Evolutionary conservation across 768 basidiomycete species (phyloP).

Genomic region (Coprinopsis marcescibilis): DNA sequence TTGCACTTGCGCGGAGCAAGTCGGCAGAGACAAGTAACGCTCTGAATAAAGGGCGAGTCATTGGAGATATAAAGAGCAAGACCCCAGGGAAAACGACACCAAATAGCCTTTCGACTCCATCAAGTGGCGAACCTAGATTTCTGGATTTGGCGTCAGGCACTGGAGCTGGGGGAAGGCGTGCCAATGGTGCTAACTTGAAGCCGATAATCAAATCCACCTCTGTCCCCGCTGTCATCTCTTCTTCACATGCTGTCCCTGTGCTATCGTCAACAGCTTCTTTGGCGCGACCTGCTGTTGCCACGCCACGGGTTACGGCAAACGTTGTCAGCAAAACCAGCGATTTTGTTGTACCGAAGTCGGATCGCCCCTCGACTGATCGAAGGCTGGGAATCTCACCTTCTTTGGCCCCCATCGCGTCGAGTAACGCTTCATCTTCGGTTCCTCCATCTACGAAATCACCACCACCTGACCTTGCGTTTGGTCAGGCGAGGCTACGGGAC

Average conservation of each 20-base stretch:
- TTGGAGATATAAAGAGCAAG: constrained; percentile 3
- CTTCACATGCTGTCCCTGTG: constrained; percentile 67
- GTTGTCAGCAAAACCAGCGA: not conserved
- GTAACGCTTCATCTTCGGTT: not conserved
- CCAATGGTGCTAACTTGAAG: constrained; percentile 23
- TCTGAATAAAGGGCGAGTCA: constrained; percentile 4
- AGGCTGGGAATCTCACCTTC: too few species aligned
- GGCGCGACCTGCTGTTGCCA: constrained; percentile 36
- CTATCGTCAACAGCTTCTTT: constrained; percentile 75
- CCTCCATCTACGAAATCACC: constrained; percentile 4
- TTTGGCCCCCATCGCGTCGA: not conserved
- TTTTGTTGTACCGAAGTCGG: constrained; percentile 1
- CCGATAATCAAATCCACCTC: constrained; percentile 55
- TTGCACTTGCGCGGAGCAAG: constrained; percentile 1
- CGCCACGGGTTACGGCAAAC: constrained; percentile 2
- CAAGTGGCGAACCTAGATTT: not conserved
- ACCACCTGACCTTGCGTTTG: constrained; percentile 57
- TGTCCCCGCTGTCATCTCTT: constrained; percentile 63
- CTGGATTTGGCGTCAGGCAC: not conserved
- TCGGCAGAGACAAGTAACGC: constrained; percentile 1
- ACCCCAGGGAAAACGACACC: constrained; percentile 10
- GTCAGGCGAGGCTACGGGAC: constrained; percentile 70
- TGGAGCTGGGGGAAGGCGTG: not conserved
- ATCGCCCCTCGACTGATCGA: not conserved
- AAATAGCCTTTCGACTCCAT: constrained; percentile 11